A percentile compares a stretch with the other conserved stretches of the same genome.
Conservation (phyloP, 2,329 filamentous ascomycete genomes). For the Xylariaceae sp. region DNA sequence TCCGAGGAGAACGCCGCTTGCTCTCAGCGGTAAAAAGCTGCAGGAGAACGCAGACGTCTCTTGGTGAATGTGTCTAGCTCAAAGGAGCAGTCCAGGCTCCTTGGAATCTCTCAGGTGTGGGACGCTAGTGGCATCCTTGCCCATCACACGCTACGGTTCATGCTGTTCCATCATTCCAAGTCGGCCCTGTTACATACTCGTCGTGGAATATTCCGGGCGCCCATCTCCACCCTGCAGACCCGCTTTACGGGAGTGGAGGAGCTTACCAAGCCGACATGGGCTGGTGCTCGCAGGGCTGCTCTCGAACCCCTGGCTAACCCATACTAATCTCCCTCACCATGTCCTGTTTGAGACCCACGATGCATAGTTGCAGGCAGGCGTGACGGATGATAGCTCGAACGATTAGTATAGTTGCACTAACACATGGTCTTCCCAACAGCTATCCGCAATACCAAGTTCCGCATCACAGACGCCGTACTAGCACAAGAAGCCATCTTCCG, state of each 20-base stretch:
- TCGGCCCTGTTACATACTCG: conserved; percentile 7
- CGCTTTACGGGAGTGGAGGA: conserved; percentile 2
- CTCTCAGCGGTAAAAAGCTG: conserved; percentile 8
- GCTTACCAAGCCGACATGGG: conserved; percentile 4
- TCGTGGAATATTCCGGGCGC: conserved; percentile 17
- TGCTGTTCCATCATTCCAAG: conserved; percentile 8
- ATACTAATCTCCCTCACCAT: conserved; percentile 2
- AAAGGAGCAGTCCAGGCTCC: conserved; percentile 18
- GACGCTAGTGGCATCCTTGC: conserved; percentile 14
- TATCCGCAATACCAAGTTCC: conserved; percentile 97
- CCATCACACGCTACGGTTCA: conserved; percentile 3
- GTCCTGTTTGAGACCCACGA: conserved; percentile 4
- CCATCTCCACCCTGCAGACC: conserved; percentile 10
- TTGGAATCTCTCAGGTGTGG: conserved; percentile 9
- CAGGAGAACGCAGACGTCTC: background rate
- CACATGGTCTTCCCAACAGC: conserved; percentile 43
- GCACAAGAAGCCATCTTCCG: conserved; percentile 89
- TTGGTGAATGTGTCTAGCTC: conserved; percentile 20
- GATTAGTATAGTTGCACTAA: conserved; percentile 19
- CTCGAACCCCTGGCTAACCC: background rate
- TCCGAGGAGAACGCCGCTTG: conserved; percentile 4
- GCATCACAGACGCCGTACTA: conserved; percentile 83
- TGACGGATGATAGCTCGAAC: background rate
- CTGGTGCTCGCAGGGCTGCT: conserved; percentile 14
- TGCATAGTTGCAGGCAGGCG: conserved; percentile 3